Evolutionary conservation across 129 eudicot genomes (phyloP).

Genomic region (Flaveria robusta): DNA sequence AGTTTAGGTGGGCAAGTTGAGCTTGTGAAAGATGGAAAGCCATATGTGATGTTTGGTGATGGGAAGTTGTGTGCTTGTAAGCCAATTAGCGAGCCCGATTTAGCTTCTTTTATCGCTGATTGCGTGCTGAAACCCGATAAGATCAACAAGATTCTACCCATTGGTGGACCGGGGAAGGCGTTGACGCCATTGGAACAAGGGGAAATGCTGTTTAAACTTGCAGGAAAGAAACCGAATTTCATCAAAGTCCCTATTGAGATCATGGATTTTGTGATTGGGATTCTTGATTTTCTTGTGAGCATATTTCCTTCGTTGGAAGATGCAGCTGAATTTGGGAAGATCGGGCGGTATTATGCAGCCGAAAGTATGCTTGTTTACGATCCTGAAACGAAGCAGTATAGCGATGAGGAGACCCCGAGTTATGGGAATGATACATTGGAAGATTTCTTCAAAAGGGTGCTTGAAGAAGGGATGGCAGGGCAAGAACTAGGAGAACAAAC

Average conservation of each 20-base stretch:
- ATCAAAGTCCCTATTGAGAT: slow-evolving; percentile 86
- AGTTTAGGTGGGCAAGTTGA: slow-evolving; percentile 93
- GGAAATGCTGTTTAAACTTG: slow-evolving; percentile 80
- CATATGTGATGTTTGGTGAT: slow-evolving; percentile 98
- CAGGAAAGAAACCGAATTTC: slow-evolving; percentile 76
- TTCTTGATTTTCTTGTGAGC: slow-evolving; percentile 87
- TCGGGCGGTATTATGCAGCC: slow-evolving; percentile 95
- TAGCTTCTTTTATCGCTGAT: slow-evolving; percentile 86
- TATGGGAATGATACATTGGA: slow-evolving; percentile 91
- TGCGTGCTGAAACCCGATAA: slow-evolving; percentile 64
- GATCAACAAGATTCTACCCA: slow-evolving; percentile 67
- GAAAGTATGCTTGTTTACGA: slow-evolving; percentile 93
- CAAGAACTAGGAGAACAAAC: slow-evolving; percentile 92
- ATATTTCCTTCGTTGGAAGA: slow-evolving; percentile 84
- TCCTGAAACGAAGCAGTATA: slow-evolving; percentile 72
- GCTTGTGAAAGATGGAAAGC: slow-evolving; percentile 90
- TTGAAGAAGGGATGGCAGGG: slow-evolving; percentile 92
- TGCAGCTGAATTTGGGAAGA: slow-evolving; percentile 91
- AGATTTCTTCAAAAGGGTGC: slow-evolving; percentile 76
- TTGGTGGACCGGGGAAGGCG: slow-evolving; percentile 94
- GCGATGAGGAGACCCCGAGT: slow-evolving; percentile 84
- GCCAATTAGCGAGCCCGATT: slow-evolving; percentile 86
- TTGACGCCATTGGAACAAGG: slow-evolving; percentile 97
- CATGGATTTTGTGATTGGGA: slow-evolving; percentile 87
- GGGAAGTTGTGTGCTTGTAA: slow-evolving; percentile 94